A percentile compares a stretch with the other conserved stretches of the same genome.
These are phyloP conservation scores for Penicillium sp. DNA, from an alignment of 2,329 filamentous ascomycete genomes.

Conservation along the genomic window DNA sequence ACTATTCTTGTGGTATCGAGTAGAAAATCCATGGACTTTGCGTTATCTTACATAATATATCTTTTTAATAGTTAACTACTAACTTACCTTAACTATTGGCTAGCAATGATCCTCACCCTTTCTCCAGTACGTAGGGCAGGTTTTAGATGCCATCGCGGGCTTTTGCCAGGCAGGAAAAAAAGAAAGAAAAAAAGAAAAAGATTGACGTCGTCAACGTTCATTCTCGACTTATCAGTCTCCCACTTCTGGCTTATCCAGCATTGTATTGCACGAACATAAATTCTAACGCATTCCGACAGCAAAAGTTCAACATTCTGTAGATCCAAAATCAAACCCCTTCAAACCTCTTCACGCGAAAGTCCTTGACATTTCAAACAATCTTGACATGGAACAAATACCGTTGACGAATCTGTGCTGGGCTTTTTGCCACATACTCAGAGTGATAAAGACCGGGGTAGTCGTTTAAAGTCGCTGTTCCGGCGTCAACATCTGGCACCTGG, in stretches of 20 bases:
- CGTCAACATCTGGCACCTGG: conserved; percentile 9
- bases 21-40: no score
- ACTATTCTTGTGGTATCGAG: no score
- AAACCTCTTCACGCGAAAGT: neutral
- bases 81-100: no score
- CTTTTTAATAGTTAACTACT: no score
- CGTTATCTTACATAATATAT: no score
- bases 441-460: neutral
- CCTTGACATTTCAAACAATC: conserved; percentile 17
- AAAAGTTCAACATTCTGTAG: neutral
- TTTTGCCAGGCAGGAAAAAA: no score
- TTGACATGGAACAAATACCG: conserved; percentile 40
- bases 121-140: no score
- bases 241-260: neutral
- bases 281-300: neutral
- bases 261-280: neutral
- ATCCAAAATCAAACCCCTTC: neutral
- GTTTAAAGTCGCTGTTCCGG: neutral
- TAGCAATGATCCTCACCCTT: no score
- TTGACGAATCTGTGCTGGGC: conserved; percentile 42
- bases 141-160: no score
- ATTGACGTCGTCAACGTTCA: no score
- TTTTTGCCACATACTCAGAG: conserved; percentile 45
- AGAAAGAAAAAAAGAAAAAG: no score
- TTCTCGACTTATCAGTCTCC: no score